Evolutionary conservation across 768 basidiomycete genomes (phyloP).

Genomic region (Trametes gibbosa): DNA sequence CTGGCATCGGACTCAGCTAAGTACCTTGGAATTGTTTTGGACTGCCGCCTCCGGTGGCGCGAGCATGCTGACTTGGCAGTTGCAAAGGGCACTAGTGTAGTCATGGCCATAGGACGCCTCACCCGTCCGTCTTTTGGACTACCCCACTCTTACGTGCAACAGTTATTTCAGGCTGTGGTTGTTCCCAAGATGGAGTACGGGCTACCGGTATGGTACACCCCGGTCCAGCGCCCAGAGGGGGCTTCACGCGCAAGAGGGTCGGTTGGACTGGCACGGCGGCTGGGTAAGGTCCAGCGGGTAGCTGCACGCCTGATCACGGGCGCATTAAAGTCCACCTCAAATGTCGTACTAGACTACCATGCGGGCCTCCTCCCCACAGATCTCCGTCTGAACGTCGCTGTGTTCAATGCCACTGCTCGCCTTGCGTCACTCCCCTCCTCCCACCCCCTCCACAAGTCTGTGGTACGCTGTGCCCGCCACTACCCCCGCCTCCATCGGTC

Average conservation of each 20-base stretch:
- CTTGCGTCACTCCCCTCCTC: slow-evolving; percentile 18
- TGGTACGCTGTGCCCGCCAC: neutral
- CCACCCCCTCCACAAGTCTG: slow-evolving; percentile 18
- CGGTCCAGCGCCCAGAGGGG: neutral
- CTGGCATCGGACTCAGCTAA: neutral
- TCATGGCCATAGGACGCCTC: neutral
- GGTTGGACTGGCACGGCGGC: neutral
- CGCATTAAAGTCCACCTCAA: slow-evolving; percentile 24
- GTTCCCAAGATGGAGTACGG: neutral
- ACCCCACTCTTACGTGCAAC: neutral
- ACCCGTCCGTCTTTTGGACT: neutral
- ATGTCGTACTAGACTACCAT: slow-evolving; percentile 23
- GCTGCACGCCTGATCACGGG: slow-evolving; percentile 25
- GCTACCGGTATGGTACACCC: neutral
- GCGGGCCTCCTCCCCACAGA: slow-evolving; percentile 20
- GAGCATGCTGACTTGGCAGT: neutral
- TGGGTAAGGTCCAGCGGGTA: slow-evolving; percentile 19
- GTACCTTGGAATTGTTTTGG: neutral
- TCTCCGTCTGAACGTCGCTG: slow-evolving; percentile 13
- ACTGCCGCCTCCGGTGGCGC: neutral
- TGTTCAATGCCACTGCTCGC: slow-evolving; percentile 5
- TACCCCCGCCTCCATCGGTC: slow-evolving; percentile 17
- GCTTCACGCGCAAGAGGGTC: neutral
- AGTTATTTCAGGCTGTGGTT: neutral
- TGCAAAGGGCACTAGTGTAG: neutral